Evolutionary conservation across 345 rosid species (phyloP).

Genomic region (Eutrema yunnanense): DNA sequence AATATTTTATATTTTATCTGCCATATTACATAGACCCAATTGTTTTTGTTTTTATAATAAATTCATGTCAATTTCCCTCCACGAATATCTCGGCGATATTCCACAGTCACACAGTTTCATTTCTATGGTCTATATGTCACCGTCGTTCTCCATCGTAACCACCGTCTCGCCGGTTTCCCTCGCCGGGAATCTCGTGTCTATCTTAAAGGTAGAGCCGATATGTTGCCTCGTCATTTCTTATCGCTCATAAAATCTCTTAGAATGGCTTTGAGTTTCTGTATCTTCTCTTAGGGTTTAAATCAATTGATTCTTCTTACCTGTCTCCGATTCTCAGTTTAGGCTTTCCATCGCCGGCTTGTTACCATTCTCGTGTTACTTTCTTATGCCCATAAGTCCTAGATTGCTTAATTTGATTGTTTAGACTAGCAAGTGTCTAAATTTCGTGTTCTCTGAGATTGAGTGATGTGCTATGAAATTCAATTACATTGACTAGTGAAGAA

Average conservation of each 20-base stretch:
- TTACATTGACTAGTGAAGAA: background rate
- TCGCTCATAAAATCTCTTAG: background rate
- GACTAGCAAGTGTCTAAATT: background rate
- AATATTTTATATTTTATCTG: too few relatives aligned
- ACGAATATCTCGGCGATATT: background rate
- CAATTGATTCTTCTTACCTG: background rate
- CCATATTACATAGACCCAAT: too few relatives aligned
- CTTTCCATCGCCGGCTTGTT: background rate
- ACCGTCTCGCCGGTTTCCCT: conserved; percentile 23
- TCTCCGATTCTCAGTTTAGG: background rate
- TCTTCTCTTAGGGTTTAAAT: background rate
- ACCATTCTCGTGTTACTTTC: background rate
- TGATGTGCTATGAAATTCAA: background rate
- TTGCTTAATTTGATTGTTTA: background rate
- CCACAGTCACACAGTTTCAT: background rate
- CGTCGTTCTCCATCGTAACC: conserved; percentile 18
- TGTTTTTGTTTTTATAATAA: too few relatives aligned
- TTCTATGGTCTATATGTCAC: conserved; percentile 22
- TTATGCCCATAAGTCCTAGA: background rate
- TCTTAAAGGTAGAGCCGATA: background rate
- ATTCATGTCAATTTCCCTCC: background rate
- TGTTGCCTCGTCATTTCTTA: background rate
- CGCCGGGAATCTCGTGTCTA: background rate
- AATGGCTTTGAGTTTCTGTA: background rate
- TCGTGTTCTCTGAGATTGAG: background rate